A percentile compares a stretch with the other conserved stretches of the same genome.
phyloP scores from a whole-genome alignment of 768 basidiomycete species.

The Mycena indigotica region DNA sequence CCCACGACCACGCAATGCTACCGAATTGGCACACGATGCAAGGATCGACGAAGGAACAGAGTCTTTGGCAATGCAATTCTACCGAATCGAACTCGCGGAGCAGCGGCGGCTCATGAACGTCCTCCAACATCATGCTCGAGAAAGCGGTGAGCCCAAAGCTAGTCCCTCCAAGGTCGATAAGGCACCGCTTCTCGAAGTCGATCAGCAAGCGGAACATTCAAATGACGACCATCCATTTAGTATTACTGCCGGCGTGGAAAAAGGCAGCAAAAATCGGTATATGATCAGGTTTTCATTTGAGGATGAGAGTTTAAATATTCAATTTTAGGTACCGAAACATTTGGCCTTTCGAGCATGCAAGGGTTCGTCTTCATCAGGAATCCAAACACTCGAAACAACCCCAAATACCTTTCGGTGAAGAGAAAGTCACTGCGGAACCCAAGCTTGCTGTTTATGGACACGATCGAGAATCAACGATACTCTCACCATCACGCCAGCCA shows the following conservation, averaged over 20 bases:
- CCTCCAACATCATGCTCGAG: slow-evolving; percentile 86
- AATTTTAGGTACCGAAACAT: slow-evolving; percentile 87
- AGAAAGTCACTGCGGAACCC: too few relatives aligned
- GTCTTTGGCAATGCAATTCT: slow-evolving; percentile 88
- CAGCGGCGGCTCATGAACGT: slow-evolving; percentile 86
- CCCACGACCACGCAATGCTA: slow-evolving; percentile 28
- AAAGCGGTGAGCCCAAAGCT: slow-evolving; percentile 40
- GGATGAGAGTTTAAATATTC: not conserved
- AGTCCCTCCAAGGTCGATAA: not conserved
- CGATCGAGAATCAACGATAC: too few relatives aligned
- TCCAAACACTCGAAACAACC: not conserved
- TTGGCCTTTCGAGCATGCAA: slow-evolving; percentile 96
- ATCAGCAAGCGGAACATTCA: not conserved
- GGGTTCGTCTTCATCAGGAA: slow-evolving; percentile 65
- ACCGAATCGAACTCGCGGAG: slow-evolving; percentile 88
- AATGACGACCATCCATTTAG: slow-evolving; percentile 62
- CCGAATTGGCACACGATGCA: slow-evolving; percentile 31
- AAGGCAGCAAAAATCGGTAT: slow-evolving; percentile 90
- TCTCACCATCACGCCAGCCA: too few relatives aligned
- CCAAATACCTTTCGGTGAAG: too few relatives aligned
- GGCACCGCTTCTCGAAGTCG: not conserved
- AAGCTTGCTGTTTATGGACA: too few relatives aligned
- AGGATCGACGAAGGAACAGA: slow-evolving; percentile 72
- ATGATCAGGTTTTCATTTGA: slow-evolving; percentile 13
- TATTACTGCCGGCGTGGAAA: slow-evolving; percentile 94